Evolutionary conservation across 768 basidiomycete species (phyloP), one percentile per base, ranked within the genome.

Genomic region (Boletus rex-veris): DNA sequence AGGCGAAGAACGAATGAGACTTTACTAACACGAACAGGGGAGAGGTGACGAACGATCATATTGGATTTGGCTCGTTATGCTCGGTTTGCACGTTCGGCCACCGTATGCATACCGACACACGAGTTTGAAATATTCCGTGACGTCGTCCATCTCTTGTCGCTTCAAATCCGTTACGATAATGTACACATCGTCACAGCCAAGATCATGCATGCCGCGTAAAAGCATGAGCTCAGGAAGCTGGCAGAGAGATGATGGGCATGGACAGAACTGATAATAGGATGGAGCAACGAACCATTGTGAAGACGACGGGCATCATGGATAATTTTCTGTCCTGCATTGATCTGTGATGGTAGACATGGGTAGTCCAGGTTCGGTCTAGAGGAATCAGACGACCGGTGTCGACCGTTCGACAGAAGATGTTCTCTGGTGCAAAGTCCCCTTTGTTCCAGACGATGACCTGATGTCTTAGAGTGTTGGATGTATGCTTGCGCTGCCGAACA

Each of bases 191-290:
- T 90, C 87, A 71, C 88, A 88, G 33, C 85, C 85, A 36, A 79
- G 75, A 62, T 90, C 88, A 64, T 90, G 87, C 88, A 90, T 90
- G 47, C 86, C 88, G 15, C 88, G 77, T 45, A 90, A 71, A 45
- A 90, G 76, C 85, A 90, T 88, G 24, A 90, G 78, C 69, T 90
- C 88, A 30, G 87, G 87, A 39, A 90, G 75, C 88, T 90, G 59
- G 21, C 58, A 44, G 50, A 37, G 30, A 49, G 19, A 15, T 35
- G 18, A 62, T 52, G 36, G 53, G 18, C 18, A 50, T 35, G 21
- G 28, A 43, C 39, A 31, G 36, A 8, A 43, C 10, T 19, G 16
- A 41, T 19, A n/a, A 35, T 36, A 18, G 16, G 28, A 28, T 30
- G 16, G 45, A 16, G 18, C 7, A 19, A 65, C 76, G 58, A 61